Percentiles rank a stretch among this genome's conserved stretches.
These are phyloP conservation scores for Biscogniauxia sp. DNA, from an alignment of 2,329 filamentous ascomycete species.

Conservation along the genomic window DNA sequence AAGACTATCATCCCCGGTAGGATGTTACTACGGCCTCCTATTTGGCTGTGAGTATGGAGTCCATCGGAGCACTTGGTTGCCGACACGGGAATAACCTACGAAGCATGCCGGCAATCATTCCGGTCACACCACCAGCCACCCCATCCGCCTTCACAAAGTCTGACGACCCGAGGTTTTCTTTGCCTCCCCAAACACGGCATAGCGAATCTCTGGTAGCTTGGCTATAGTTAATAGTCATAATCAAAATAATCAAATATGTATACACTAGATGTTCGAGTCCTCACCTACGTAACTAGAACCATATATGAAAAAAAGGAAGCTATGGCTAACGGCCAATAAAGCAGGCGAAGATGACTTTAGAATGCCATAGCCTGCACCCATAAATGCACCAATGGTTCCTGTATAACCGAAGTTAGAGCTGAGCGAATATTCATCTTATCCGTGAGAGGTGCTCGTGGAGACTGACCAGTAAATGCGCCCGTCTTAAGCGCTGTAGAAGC, in stretches of 20 bases:
- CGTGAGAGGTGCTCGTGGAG: conserved; percentile 4
- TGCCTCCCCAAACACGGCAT: conserved; percentile 47
- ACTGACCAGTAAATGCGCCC: conserved; percentile 28
- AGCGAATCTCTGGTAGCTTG: conserved; percentile 49
- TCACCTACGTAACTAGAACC: conserved; percentile 75
- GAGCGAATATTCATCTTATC: conserved; percentile 6
- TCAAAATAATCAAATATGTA: neutral
- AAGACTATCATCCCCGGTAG: conserved; percentile 51
- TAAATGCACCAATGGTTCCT: conserved; percentile 59
- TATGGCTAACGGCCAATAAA: conserved; percentile 69
- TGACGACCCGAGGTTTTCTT: conserved; percentile 50
- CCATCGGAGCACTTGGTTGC: neutral
- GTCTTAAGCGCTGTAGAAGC: conserved; percentile 28
- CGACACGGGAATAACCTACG: conserved; percentile 39
- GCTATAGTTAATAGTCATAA: conserved; percentile 15
- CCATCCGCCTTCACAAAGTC: conserved; percentile 68
- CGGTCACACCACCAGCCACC: conserved; percentile 69
- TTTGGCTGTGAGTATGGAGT: neutral
- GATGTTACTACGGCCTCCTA: conserved; percentile 53
- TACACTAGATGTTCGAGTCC: conserved; percentile 20
- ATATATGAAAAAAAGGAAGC: conserved; percentile 78
- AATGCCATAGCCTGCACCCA: conserved; percentile 70
- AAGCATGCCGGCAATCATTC: conserved; percentile 54
- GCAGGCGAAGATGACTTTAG: conserved; percentile 64
- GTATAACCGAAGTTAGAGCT: conserved; percentile 22